Conservation (phyloP, 228 moss, liverwort and hornwort genomes). For the Sphagnum magellanicum region DNA sequence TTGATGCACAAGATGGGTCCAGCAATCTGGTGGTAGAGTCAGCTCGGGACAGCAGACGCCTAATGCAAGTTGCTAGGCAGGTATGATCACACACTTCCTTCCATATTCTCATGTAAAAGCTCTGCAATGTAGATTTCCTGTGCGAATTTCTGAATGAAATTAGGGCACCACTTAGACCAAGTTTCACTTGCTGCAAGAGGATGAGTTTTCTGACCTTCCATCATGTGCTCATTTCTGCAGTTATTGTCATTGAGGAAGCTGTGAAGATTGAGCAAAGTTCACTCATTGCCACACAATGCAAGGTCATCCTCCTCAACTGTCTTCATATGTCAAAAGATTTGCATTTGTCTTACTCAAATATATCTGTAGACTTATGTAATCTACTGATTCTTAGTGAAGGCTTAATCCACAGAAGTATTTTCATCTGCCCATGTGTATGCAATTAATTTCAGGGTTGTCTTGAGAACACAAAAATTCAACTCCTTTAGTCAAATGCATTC, state of each 20-base stretch:
- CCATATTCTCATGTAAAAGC: not conserved
- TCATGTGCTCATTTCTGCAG: constrained; percentile 3
- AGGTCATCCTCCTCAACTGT: no score
- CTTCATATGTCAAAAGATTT: no score
- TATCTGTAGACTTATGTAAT: no score
- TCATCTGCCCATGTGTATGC: no score
- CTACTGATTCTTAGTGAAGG: no score
- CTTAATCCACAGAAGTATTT: no score
- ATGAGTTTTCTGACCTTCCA: not conserved
- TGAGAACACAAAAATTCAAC: no score
- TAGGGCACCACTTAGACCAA: not conserved
- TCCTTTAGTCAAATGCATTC: no score
- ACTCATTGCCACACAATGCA: no score
- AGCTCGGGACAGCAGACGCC: constrained; percentile 69
- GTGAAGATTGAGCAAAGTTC: not conserved
- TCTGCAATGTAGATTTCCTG: not conserved
- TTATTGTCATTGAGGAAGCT: constrained; percentile 12
- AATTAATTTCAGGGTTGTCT: no score
- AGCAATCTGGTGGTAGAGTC: constrained; percentile 34
- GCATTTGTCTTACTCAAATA: no score
- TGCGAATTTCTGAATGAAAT: not conserved
- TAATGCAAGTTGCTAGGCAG: constrained; percentile 93
- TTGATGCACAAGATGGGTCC: constrained; percentile 23
- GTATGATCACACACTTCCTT: constrained; percentile 14
- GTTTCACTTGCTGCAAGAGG: not conserved